Base-by-base conservation (phyloP, 2,329 filamentous ascomycete species). In the Botrytis porri region DNA sequence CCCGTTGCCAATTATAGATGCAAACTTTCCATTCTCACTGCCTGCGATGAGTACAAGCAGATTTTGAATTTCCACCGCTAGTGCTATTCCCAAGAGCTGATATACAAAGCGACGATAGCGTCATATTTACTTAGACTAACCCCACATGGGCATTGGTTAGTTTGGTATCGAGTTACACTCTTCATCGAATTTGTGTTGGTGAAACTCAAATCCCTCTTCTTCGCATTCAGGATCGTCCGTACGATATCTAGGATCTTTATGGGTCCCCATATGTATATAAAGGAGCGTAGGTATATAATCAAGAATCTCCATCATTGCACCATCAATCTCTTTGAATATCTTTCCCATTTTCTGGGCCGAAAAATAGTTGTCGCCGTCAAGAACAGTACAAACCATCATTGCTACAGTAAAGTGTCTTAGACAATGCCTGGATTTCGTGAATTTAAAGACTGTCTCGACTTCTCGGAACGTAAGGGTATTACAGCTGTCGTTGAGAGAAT, bases 71-170 rank as follows among this genome's bases (percentile, higher is more conserved):
- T 22, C 43, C 43, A 45, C 43, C 20, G 3, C 20, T 22, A 45
- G 20, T 45, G 18, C 43, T 22, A 45, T 22, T 45, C 20, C 22
- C 43, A 14, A 45, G 43, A 22, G 18, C 18, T 45, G 18, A 22
- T 22, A 45, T 7, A 45, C 43, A 20, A 45, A 20, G 43, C 43
- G 7, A 45, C 7, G 18, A 45, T 22, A 20, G 7, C 18, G 18
- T 20, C 7, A 45, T 1, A 9, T 2, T 9, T 2, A 9, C 8
- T 45, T 22, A 45, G 18, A 8, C 43, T 45, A 45, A 22, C 22
- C 0, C 18, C 18, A 3, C 43, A 7, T 1, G 43, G 1, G 0
- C 1, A 8, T 8, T 7, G 7, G 7, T 45, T 20, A 0, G 9
- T 22, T n/a, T 5, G 48, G 25, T 14, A 0, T 0, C 48, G 25